These are phyloP conservation scores for Raphanus sativus DNA, from an alignment of 345 rosid genomes.

Conservation along the genomic window DNA sequence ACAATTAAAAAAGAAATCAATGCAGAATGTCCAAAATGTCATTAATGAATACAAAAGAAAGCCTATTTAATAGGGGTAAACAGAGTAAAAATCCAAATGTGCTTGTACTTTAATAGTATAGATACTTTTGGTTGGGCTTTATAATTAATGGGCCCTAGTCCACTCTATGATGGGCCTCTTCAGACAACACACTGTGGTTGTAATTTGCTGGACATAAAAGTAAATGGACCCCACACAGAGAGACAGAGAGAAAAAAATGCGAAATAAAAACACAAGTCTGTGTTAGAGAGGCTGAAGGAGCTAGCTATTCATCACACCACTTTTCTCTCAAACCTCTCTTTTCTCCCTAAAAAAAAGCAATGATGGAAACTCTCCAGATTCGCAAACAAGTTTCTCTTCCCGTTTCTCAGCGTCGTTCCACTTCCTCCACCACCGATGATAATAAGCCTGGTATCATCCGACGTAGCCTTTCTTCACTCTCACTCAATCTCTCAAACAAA, in stretches of 20 bases:
- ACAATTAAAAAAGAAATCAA: too few relatives aligned
- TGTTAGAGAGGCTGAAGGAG: slow-evolving; percentile 26
- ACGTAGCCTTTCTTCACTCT: slow-evolving; percentile 74
- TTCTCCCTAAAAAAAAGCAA: neutral
- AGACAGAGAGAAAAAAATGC: neutral
- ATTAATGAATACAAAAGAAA: too few relatives aligned
- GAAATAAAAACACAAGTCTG: slow-evolving; percentile 54
- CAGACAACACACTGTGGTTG: neutral
- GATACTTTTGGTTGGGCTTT: neutral
- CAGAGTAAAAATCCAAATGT: too few relatives aligned
- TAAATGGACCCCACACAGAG: slow-evolving; percentile 35
- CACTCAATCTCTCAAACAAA: slow-evolving; percentile 48
- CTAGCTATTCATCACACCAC: too few relatives aligned
- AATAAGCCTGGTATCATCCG: slow-evolving; percentile 42
- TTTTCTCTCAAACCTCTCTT: neutral
- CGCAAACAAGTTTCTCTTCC: slow-evolving; percentile 51
- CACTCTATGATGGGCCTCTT: neutral
- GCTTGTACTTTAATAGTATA: too few relatives aligned
- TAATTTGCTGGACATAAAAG: neutral
- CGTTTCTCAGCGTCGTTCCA: slow-evolving; percentile 43
- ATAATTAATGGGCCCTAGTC: neutral
- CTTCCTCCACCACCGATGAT: slow-evolving; percentile 17
- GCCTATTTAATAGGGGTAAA: too few relatives aligned
- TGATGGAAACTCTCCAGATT: slow-evolving; percentile 56
- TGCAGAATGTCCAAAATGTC: too few relatives aligned